Percentiles rank a stretch among this genome's conserved stretches.
Conservation (phyloP, 108 stramenopile genomes). For the Schizochytrium sp. region DNA sequence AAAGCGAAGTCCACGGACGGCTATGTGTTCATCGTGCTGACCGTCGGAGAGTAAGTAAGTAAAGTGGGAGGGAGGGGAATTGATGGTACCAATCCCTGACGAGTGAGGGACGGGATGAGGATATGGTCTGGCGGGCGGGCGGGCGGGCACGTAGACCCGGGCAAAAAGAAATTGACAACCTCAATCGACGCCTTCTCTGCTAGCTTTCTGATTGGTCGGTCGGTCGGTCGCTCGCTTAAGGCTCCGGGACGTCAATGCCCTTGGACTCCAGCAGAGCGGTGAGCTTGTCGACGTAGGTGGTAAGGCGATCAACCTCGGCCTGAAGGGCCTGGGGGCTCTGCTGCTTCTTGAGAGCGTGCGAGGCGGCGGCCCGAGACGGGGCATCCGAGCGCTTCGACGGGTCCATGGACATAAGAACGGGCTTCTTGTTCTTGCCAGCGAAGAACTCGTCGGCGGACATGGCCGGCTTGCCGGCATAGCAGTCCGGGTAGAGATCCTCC, state of each 20-base stretch:
- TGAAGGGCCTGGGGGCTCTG: not conserved
- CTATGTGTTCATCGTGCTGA: too few relatives aligned
- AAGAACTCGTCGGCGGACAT: constrained; percentile 85
- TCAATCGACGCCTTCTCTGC: too few relatives aligned
- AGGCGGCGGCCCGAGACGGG: not conserved
- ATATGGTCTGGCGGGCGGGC: too few relatives aligned
- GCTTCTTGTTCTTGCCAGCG: constrained; percentile 71
- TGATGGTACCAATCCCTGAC: too few relatives aligned
- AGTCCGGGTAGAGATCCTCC: constrained; percentile 91
- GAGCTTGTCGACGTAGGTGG: not conserved
- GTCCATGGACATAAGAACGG: constrained; percentile 69
- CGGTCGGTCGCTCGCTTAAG: not conserved
- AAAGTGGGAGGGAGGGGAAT: too few relatives aligned
- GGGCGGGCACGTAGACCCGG: too few relatives aligned
- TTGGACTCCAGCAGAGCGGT: not conserved
- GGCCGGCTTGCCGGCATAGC: constrained; percentile 65
- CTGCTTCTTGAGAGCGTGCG: not conserved
- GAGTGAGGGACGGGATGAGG: too few relatives aligned
- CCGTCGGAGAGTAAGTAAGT: too few relatives aligned
- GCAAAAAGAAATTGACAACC: too few relatives aligned
- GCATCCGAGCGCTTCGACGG: constrained; percentile 32
- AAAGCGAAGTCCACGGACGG: too few relatives aligned
- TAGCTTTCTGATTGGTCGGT: not conserved
- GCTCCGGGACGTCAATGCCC: not conserved
- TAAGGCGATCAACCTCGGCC: not conserved